phyloP scores from a whole-genome alignment of 2,329 filamentous ascomycete genomes.

The Fusarium mexicanum region DNA sequence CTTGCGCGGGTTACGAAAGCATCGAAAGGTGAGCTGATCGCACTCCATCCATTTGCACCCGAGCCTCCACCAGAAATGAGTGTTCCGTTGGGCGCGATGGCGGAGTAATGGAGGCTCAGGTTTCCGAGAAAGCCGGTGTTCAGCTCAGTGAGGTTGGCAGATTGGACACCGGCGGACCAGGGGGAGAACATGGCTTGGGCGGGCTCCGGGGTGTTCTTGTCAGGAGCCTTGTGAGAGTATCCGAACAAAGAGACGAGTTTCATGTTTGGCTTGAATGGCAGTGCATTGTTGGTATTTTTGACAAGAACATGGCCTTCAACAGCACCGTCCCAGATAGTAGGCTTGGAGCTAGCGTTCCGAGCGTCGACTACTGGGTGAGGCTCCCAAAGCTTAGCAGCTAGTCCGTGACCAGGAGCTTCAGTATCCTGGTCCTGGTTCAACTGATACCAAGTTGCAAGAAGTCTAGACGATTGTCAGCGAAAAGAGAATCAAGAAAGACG shows the following conservation, averaged over 20 bases:
- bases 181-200: background rate
- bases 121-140: slow-evolving; percentile 1
- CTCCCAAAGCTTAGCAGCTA: background rate
- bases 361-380: slow-evolving; percentile 11
- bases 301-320: slow-evolving; percentile 15
- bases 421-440: slow-evolving; percentile 6
- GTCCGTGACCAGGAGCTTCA: background rate
- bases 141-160: slow-evolving; percentile 3
- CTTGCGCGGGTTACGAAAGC: background rate
- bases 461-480: background rate
- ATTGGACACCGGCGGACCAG: slow-evolving; percentile 1
- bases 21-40: background rate
- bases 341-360: background rate
- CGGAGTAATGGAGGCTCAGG: background rate
- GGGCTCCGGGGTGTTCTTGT: slow-evolving; percentile 6
- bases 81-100: background rate
- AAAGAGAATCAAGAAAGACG: accelerated
- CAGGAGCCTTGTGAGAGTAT: slow-evolving; percentile 1
- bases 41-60: background rate
- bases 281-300: slow-evolving; percentile 2
- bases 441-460: slow-evolving; percentile 10
- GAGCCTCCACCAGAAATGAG: slow-evolving; percentile 7
- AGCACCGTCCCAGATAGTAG: background rate
- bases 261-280: background rate
- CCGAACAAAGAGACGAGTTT: slow-evolving; percentile 10